Base-by-base conservation (phyloP, 495 filamentous ascomycete species). In the Xylaria acuta region DNA sequence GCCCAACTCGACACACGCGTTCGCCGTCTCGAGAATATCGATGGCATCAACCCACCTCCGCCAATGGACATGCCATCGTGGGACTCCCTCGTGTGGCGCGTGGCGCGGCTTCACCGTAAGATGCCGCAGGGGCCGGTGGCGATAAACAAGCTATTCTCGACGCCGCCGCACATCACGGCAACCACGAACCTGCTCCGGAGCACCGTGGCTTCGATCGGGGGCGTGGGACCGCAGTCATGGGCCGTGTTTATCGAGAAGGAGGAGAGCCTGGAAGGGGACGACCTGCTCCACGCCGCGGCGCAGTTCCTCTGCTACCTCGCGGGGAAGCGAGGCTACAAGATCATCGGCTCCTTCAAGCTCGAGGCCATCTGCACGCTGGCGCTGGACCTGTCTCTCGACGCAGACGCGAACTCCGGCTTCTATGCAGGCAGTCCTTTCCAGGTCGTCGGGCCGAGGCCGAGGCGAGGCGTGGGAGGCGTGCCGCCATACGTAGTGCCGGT, bases 31-130 rank as follows among this genome's bases (percentile, higher is more conserved):
- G 76, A 78, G 47, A 40, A 38, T 1, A 36, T 22, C 12, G 36
- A 16, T 9, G 25, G 38, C 38, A 67, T 78, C 65, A 64, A 67
- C 25, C 71, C 76, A n/a, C 76, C 75, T 25, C 73, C 75, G 12
- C 76, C 76, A 2, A 72, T 75, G 66, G 45, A 70, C 12, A 64
- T 70, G 5, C 45, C 62, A 14, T 75, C 74, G 6, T 76, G 75
- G 76, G 76, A 78, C 36, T 75, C 74, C 20, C 73, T 78, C 6
- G 70, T 69, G 18, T 76, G 71, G 73, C 76, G 76, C 25, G 75
- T 75, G 25, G 74, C 74, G n/a, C 74, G 76, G 53, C 63, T 76
- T 22, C 62, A 73, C 36, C 72, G 70, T 12, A 51, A 45, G 41
- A 36, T 59, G 22, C 40, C 32, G 5, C 49, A 20, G 22, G n/a